phyloP scores from a whole-genome alignment of 1,284 basidiomycete genomes.

The Calocybe gambosa region DNA sequence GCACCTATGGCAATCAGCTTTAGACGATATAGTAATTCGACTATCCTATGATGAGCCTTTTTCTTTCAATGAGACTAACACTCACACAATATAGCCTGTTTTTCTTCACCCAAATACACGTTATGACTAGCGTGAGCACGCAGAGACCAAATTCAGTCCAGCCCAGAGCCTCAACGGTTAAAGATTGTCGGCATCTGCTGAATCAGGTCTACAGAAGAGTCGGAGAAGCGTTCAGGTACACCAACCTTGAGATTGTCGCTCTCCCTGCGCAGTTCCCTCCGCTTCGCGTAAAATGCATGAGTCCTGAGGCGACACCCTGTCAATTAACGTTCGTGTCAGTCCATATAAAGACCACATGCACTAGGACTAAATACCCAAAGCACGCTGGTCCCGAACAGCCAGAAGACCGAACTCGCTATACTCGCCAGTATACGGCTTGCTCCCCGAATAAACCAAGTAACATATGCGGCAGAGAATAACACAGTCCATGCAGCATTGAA shows the following conservation, averaged over 20 bases:
- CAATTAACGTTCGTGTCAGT: not conserved
- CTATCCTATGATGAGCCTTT: not conserved
- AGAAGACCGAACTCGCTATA: conserved; percentile 69
- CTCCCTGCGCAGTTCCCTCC: conserved; percentile 52
- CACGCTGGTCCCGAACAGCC: conserved; percentile 56
- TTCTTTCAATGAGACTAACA: conserved; percentile 12
- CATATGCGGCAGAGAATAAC: conserved; percentile 59
- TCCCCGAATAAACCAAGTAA: conserved; percentile 63
- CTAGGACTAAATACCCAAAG: conserved; percentile 50
- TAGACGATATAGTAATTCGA: conserved; percentile 10
- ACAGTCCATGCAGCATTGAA: conserved; percentile 71
- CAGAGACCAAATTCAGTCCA: conserved; percentile 74
- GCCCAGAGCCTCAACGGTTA: conserved; percentile 66
- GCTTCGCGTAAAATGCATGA: conserved; percentile 55
- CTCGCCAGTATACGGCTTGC: conserved; percentile 61
- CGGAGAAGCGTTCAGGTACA: conserved; percentile 14
- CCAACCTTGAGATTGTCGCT: conserved; percentile 46
- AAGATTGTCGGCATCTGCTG: conserved; percentile 56
- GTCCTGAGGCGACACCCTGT: conserved; percentile 59
- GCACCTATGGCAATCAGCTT: not conserved
- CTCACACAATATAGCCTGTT: conserved; percentile 39
- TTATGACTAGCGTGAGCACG: conserved; percentile 47
- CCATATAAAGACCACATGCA: conserved; percentile 1
- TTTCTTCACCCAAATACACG: conserved; percentile 55
- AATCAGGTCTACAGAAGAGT: conserved; percentile 18